Conservation (phyloP, 2,329 filamentous ascomycete genomes). For the Ambrosiella xylebori region DNA sequence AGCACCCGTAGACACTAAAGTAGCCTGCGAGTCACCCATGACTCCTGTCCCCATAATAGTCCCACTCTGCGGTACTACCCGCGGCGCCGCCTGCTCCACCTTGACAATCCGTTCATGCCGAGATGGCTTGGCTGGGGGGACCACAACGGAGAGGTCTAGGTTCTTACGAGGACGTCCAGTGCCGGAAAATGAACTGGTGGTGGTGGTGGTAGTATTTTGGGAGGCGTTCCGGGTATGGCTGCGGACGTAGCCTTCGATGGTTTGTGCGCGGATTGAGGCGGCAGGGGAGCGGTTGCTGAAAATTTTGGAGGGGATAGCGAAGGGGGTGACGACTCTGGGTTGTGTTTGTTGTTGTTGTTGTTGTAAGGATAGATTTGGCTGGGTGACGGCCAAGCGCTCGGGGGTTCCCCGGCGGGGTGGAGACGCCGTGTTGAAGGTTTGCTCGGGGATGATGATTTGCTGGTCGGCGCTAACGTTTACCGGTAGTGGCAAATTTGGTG, state of each 20-base stretch:
- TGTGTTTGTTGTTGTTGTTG: no score
- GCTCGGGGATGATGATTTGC: background rate
- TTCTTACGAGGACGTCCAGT: constrained; percentile 10
- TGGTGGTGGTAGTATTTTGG: background rate
- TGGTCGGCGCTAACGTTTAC: background rate
- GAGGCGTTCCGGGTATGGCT: background rate
- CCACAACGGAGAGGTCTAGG: constrained; percentile 1
- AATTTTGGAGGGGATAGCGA: background rate
- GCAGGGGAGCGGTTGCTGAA: background rate
- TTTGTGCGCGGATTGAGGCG: background rate
- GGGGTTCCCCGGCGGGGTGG: background rate
- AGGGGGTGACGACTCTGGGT: background rate
- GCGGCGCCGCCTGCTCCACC: background rate
- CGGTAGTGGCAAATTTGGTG: constrained; percentile 2
- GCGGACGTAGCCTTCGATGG: background rate
- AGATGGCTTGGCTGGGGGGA: background rate
- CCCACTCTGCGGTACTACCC: background rate
- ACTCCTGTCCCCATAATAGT: background rate
- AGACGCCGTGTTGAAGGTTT: background rate
- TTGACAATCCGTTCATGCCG: constrained; percentile 5
- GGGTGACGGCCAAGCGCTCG: background rate
- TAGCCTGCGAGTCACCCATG: background rate
- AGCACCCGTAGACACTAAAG: background rate
- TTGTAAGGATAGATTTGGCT: background rate
- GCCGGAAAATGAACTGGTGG: constrained; percentile 7